Conservation (phyloP, 805 yeast species). For the Saitoella complicata region DNA sequence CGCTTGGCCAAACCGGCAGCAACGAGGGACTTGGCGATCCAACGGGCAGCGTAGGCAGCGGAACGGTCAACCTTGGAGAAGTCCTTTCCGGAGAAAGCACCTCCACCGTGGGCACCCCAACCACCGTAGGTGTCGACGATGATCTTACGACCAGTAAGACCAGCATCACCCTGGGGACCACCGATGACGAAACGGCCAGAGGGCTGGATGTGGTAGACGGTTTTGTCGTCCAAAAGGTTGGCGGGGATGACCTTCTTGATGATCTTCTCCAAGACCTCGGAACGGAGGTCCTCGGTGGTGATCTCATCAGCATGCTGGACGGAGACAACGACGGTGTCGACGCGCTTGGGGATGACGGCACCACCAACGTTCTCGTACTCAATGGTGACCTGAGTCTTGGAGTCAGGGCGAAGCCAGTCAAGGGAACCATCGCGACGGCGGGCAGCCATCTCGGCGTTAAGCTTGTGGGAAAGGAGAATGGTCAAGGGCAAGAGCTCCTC, state of each 20-base stretch:
- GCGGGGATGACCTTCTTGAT: slow-evolving; percentile 87
- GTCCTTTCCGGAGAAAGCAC: slow-evolving; percentile 99
- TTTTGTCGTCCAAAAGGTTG: slow-evolving; percentile 79
- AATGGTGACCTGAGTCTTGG: slow-evolving; percentile 98
- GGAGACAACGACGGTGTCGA: slow-evolving; percentile 92
- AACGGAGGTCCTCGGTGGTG: slow-evolving; percentile 82
- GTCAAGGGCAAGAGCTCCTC: slow-evolving; percentile 95
- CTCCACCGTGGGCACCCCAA: slow-evolving; percentile 99
- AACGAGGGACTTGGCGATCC: slow-evolving; percentile 98
- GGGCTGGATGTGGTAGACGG: slow-evolving; percentile 96
- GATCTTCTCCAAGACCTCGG: slow-evolving; percentile 59
- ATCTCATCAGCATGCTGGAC: slow-evolving; percentile 96
- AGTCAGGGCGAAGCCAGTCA: slow-evolving; percentile 97
- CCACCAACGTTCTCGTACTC: slow-evolving; percentile 91
- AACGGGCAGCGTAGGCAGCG: slow-evolving; percentile 99
- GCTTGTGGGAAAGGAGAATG: slow-evolving; percentile 81
- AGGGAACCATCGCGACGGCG: slow-evolving; percentile 94
- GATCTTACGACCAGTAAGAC: slow-evolving; percentile 98
- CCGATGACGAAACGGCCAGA: slow-evolving; percentile 99
- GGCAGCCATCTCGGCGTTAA: slow-evolving; percentile 89
- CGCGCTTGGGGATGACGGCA: slow-evolving; percentile 89
- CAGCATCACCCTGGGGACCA: slow-evolving; percentile 99
- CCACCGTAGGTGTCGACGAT: slow-evolving; percentile 99
- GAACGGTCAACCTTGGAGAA: slow-evolving; percentile 99
- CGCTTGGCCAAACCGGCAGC: slow-evolving; percentile 91